Base-by-base conservation (phyloP, 768 basidiomycete genomes). In the Amanita fuliginea region DNA sequence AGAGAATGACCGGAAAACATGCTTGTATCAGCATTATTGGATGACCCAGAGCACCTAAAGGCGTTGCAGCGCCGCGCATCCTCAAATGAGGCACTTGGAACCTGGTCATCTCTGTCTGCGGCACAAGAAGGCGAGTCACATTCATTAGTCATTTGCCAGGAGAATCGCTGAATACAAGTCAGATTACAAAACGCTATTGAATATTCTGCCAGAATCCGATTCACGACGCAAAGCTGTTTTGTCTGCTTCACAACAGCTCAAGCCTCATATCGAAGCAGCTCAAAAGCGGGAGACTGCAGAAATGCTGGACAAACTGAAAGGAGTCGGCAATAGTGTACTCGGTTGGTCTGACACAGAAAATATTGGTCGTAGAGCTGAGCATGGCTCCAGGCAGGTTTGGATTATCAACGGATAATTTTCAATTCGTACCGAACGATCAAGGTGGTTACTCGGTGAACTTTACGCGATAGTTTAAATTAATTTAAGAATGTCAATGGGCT, bases 401-500 rank as follows among this genome's bases (percentile, higher is more conserved):
- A 14, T 64, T 98, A 54, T 92, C 86, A 11, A 97, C 94, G 0
- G 83, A 98, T 61, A 98, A 95, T 67, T 98, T 98, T 76, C 86
- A 98, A 67, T 90, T 99, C 59, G 82, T 83, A 52, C 90, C 90
- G 14, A 94, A 95, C 55, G 89, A 84, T 5, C 83, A 92, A 54
- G 95, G 95, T n/a, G 92, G 95, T 0, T 98, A 97, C 68, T 87
- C 86, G 0, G 80, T 98, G 77, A 87, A 88, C 58, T 96, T 98
- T 61, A 70, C 68, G 40, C 75, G 26, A 26, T 48, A 41, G 44
- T 21, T 47, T 16, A 22, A 40, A 14, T 34, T 46, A 68, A 46
- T 70, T 66, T 37, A 75, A 60, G 53, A 60, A 67, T n/a, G 67
- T 68, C 49, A 65, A 62, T 16, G 71, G 67, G 54, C 69, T 71